Base-by-base conservation (phyloP, 129 eudicot species). In the Lonicera japonica region DNA sequence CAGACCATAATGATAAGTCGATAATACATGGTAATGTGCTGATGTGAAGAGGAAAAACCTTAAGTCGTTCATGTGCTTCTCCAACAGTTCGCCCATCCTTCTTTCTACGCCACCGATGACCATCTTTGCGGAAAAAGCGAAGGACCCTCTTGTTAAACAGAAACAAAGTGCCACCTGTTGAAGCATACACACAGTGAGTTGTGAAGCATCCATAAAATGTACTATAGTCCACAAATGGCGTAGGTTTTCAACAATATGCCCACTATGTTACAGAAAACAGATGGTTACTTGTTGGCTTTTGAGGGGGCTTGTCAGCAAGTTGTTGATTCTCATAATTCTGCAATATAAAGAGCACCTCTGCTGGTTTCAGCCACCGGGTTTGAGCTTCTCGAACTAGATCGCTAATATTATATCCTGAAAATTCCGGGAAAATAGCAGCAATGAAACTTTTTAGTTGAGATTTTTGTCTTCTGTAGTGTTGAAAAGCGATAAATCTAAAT, bases 21-120 rank as follows among this genome's bases (percentile, higher is more conserved):
- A 29, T 2, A 29, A 29, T 29, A 29, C 36, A 29, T 25, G 6
- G 60, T 20, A 58, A 25, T 46, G 34, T 14, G 61, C 40, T 56
- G 71, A 18, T n/a, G 50, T 25, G 58, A 58, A 72, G 40, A 22
- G 50, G 45, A 55, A 59, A 68, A 69, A 92, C 98, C 98, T 92
- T 92, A 12, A 92, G 86, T 18, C 88, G 88, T 74, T 87, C 98
- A 61, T 92, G 98, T 25, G 90, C 96, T 85, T 92, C 98, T 64
- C 96, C 96, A 80, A 92, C 89, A 22, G 82, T 87, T 81, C 85
- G 75, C 39, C 95, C 95, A 82, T 87, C 95, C 81, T 78, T 92
- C 82, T 89, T 91, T 58, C 79, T 85, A 65, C 91, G 89, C 99
- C 99, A 94, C 34, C 34, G 76, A 81, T 94, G 92, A 70, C 96